Conservation (phyloP, 179 eudicot genomes). For the Spergularia azorica region DNA sequence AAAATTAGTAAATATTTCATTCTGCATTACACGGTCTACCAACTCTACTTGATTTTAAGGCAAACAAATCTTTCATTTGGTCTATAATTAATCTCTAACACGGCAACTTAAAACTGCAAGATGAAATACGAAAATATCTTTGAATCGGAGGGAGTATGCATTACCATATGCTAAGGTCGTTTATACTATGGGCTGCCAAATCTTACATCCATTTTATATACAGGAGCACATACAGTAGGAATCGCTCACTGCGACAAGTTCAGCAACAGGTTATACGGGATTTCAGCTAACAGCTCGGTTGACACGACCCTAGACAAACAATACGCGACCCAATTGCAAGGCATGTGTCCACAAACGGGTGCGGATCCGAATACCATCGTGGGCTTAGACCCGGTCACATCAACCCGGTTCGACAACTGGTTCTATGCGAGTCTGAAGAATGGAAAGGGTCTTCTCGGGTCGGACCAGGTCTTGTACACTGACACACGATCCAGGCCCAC, state of each 20-base stretch:
- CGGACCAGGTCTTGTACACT: conserved; percentile 73
- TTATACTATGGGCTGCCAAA: no score
- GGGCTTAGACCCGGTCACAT: conserved; percentile 69
- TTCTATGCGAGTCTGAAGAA: conserved; percentile 60
- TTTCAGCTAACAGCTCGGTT: conserved; percentile 39
- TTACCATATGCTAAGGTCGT: no score
- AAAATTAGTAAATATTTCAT: no score
- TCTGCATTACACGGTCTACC: no score
- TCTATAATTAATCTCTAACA: no score
- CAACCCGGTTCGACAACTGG: conserved; percentile 59
- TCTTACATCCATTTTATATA: conserved; percentile 4
- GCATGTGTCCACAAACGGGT: conserved; percentile 59
- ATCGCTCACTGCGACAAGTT: conserved; percentile 78
- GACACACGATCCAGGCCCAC: conserved; percentile 58
- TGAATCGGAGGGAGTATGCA: no score
- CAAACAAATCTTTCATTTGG: no score
- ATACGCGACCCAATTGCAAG: conserved; percentile 52
- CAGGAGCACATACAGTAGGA: conserved; percentile 75
- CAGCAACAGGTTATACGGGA: conserved; percentile 67
- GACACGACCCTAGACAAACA: conserved; percentile 70
- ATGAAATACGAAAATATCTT: no score
- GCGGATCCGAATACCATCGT: conserved; percentile 81
- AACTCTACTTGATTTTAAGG: no score
- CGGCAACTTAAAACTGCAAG: no score
- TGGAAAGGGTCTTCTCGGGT: conserved; percentile 75